Percentiles rank a stretch among this genome's conserved stretches.
Evolutionary conservation across 2,329 filamentous ascomycete species (phyloP).

Genomic region (Tolypocladium tropicale): DNA sequence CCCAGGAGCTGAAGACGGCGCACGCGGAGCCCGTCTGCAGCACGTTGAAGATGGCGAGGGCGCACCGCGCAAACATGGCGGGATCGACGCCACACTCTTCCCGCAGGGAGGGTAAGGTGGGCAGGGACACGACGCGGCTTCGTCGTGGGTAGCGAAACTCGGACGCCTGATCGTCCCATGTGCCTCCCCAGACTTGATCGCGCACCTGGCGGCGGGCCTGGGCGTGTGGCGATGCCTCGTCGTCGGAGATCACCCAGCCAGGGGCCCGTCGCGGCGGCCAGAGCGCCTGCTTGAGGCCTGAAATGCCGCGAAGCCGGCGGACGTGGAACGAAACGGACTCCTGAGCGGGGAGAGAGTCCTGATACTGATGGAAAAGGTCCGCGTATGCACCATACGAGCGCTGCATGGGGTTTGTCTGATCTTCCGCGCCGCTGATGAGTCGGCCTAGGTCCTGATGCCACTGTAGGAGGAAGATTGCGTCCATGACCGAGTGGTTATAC

Average conservation of each 20-base stretch:
- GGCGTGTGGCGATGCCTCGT: constrained; percentile 9
- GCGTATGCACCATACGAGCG: constrained; percentile 21
- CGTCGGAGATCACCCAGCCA: constrained; percentile 22
- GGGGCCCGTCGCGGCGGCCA: constrained; percentile 23
- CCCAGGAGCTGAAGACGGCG: constrained; percentile 23
- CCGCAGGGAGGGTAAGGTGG: constrained; percentile 12
- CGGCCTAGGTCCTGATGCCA: constrained; percentile 22
- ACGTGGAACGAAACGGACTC: constrained; percentile 19
- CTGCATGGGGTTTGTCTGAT: constrained; percentile 7
- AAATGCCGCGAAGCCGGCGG: constrained; percentile 22
- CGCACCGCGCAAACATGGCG: constrained; percentile 19
- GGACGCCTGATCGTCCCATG: constrained; percentile 13
- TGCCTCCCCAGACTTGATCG: constrained; percentile 16
- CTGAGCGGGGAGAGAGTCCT: constrained; percentile 16
- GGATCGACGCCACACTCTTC: constrained; percentile 12
- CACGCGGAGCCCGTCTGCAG: constrained; percentile 18
- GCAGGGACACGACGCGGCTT: constrained; percentile 17
- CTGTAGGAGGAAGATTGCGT: constrained; percentile 21
- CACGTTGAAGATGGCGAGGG: constrained; percentile 22
- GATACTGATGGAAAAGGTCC: constrained; percentile 20
- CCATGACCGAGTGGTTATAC: constrained; percentile 24
- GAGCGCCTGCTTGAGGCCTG: constrained; percentile 17
- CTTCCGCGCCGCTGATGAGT: constrained; percentile 11
- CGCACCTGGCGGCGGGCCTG: constrained; percentile 12
- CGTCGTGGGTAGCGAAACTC: constrained; percentile 20